phyloP scores from a whole-genome alignment of 495 filamentous ascomycete species.

The Penicillium antarcticum region DNA sequence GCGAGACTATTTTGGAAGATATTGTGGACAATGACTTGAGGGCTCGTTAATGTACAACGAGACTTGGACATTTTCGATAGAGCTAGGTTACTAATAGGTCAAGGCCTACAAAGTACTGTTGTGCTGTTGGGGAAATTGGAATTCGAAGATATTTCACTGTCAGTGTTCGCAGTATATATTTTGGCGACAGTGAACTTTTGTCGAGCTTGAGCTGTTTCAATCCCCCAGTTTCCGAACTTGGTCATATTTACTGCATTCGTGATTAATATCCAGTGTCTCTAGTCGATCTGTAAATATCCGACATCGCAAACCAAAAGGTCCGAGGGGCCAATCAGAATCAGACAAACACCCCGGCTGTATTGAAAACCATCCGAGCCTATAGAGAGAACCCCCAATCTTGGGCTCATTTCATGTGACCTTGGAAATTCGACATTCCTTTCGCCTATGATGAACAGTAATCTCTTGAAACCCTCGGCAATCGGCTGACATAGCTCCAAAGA shows the following conservation, averaged over 20 bases:
- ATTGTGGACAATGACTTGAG: slow-evolving; percentile 40
- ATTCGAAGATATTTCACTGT: no score
- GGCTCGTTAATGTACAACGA: not conserved
- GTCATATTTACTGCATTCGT: no score
- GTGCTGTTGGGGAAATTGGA: no score
- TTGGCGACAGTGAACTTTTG: no score
- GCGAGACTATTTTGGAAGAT: slow-evolving; percentile 40
- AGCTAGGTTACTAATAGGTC: no score
- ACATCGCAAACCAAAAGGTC: not conserved
- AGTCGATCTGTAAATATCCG: no score
- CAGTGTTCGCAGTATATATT: no score
- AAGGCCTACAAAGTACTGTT: no score
- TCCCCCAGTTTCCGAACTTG: no score
- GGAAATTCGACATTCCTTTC: not conserved
- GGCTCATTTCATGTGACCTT: not conserved
- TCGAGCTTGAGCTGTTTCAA: no score
- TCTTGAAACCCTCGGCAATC: not conserved
- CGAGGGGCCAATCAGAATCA: slow-evolving; percentile 9
- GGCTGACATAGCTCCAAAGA: not conserved
- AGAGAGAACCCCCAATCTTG: not conserved
- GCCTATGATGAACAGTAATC: not conserved
- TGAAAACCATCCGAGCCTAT: slow-evolving; percentile 16
- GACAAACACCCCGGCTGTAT: not conserved
- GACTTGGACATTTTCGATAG: no score
- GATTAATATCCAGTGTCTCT: no score